Evolutionary conservation across 495 filamentous ascomycete genomes (phyloP), one percentile per base, ranked within the genome.

Genomic region (Oidiodendron maius): DNA sequence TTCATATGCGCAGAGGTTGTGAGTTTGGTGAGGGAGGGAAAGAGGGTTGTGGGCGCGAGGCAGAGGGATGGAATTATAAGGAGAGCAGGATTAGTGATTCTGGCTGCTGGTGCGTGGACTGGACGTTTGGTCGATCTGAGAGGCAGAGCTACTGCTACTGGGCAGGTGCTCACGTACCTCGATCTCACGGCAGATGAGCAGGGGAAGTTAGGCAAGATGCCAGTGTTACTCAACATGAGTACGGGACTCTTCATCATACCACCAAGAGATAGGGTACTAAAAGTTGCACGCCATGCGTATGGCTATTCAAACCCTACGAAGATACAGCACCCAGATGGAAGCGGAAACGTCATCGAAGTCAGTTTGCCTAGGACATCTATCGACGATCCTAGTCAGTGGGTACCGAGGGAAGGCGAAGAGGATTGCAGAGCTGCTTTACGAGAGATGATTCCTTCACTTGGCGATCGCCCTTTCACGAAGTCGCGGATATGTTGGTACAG

Each of bases 401-500:
- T 85, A 22, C 78, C 83, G 0, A 17, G 40, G 9, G 86, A 90
- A 47, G 87, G 75, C 11, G 73, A 81, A 41, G 53, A 65, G 9
- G 80, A 76, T 3, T 80, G 84, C 48, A 78, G 85, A 10, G 54
- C 66, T 1, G 82, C 81, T 12, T 63, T 95, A 16, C 59, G 63
- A 8, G 69, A 80, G 47, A 74, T 86, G 58, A 64, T 88, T 3
- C 84, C 88, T 1, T 65, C 16, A 20, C 68, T 93, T 12, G 68
- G 61, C 18, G 71, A 81, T 21, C 64, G 89, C 25, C 76, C 80
- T 0, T 96, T 90, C 57, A 60, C 66, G 28, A 63, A 68, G 12
- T 88, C 82, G n/a, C 71, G 87, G 15, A 66, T 96, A 35, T 98
- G 91, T 63, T 95, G 87, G 87, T 95, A 96, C 54, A 81, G 76